Evolutionary conservation across 176 grass and related monocot genomes (phyloP).

Genomic region (Poa annua): DNA sequence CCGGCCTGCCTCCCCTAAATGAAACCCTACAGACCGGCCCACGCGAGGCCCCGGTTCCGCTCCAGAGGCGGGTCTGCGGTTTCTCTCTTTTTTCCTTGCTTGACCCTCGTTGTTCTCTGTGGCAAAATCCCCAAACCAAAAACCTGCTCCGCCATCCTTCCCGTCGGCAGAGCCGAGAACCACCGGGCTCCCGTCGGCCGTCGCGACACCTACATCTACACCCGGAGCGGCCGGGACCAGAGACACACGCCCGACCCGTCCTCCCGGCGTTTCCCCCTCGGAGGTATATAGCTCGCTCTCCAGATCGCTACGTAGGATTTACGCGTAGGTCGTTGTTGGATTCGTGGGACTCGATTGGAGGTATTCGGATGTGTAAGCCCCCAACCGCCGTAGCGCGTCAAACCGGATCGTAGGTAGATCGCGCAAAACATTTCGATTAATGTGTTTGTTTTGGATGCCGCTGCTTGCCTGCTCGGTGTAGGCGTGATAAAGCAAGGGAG

Average conservation of each 20-base stretch:
- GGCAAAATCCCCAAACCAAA: not conserved
- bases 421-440: not conserved
- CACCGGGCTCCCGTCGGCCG: not conserved
- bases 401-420: not conserved
- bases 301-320: conserved; percentile 1
- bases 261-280: not conserved
- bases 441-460: not conserved
- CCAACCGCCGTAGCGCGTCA: not conserved
- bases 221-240: not conserved
- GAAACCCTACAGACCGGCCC: too few species aligned
- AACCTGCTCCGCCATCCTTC: not conserved
- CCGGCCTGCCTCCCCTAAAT: too few species aligned
- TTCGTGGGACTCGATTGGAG: not conserved
- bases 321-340: not conserved
- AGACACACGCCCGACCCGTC: not conserved
- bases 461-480: not conserved
- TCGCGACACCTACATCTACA: not conserved
- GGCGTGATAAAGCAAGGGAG: not conserved
- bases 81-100: not conserved
- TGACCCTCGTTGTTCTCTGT: not conserved
- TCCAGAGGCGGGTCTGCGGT: not conserved
- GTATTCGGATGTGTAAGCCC: not conserved
- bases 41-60: too few species aligned
- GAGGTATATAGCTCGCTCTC: not conserved
- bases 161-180: not conserved